Conservation (phyloP, 2,329 filamentous ascomycete species). For the Gaeumannomyces sp. region DNA sequence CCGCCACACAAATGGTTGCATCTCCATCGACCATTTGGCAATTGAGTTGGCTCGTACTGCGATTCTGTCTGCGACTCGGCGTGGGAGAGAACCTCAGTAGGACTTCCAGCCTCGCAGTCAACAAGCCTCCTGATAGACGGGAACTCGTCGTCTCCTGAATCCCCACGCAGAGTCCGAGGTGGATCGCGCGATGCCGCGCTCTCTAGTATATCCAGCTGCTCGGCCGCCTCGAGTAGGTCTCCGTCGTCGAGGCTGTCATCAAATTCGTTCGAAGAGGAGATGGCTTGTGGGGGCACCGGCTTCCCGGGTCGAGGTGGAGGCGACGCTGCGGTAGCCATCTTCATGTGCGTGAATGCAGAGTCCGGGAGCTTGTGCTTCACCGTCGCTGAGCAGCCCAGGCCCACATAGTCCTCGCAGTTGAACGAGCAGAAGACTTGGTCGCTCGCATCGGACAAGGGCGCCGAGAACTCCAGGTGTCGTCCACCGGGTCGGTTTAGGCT, state of each 20-base stretch:
- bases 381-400: constrained; percentile 37
- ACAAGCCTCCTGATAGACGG: not conserved
- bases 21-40: constrained; percentile 66
- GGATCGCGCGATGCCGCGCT: not conserved
- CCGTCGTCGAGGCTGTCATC: constrained; percentile 7
- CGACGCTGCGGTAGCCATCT: not conserved
- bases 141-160: constrained; percentile 8
- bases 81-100: not conserved
- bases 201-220: not conserved
- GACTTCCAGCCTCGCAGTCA: not conserved
- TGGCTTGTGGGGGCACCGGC: no score
- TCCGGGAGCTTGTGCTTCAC: constrained; percentile 15
- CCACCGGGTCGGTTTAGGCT: constrained; percentile 56
- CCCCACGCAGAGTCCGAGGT: not conserved
- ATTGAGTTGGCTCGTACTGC: constrained; percentile 36
- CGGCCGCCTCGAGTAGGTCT: not conserved
- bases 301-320: constrained; percentile 14
- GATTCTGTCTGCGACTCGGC: not conserved
- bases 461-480: constrained; percentile 51
- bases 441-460: constrained; percentile 41
- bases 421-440: constrained; percentile 61
- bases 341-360: not conserved
- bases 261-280: not conserved
- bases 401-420: constrained; percentile 80
- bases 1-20: constrained; percentile 64